Percentiles rank a stretch among this genome's conserved stretches.
Evolutionary conservation across 31 red algal genomes (phyloP).

Genomic region (Pterothamnion heteromorphum): DNA sequence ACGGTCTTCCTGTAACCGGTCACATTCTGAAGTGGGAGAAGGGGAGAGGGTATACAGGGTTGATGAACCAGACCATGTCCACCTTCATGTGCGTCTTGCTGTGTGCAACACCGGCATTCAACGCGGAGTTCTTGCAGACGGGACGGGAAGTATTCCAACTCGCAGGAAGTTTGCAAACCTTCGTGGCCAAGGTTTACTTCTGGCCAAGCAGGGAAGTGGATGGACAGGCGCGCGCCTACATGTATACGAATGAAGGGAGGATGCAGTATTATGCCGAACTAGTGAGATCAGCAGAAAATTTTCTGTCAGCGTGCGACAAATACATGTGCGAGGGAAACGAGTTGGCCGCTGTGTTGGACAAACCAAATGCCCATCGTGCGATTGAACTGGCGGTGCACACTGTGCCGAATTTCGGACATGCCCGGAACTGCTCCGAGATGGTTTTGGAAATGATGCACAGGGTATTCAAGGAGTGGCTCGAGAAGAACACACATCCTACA

Average conservation of each 20-base stretch:
- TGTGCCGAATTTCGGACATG: background rate
- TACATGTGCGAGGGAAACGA: background rate
- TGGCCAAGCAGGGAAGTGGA: background rate
- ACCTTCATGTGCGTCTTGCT: background rate
- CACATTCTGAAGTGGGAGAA: background rate
- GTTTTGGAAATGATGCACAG: background rate
- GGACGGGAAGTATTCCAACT: background rate
- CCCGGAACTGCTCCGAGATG: constrained; percentile 6
- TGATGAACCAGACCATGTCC: background rate
- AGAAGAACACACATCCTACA: background rate
- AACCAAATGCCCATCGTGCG: background rate
- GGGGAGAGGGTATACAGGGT: background rate
- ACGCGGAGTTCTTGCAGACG: background rate
- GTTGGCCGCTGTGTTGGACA: background rate
- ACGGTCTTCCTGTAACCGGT: background rate
- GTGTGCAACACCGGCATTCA: background rate
- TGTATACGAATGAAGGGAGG: background rate
- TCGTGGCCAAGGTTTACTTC: background rate
- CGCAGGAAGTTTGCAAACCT: background rate
- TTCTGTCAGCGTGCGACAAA: background rate
- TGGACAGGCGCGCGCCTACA: background rate
- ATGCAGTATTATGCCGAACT: background rate
- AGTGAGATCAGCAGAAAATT: background rate
- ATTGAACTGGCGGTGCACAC: background rate
- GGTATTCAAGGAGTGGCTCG: background rate